A percentile compares a stretch with the other conserved stretches of the same genome.
phyloP scores from a whole-genome alignment of 805 yeast species.

The Starmerella sirachaensis region DNA sequence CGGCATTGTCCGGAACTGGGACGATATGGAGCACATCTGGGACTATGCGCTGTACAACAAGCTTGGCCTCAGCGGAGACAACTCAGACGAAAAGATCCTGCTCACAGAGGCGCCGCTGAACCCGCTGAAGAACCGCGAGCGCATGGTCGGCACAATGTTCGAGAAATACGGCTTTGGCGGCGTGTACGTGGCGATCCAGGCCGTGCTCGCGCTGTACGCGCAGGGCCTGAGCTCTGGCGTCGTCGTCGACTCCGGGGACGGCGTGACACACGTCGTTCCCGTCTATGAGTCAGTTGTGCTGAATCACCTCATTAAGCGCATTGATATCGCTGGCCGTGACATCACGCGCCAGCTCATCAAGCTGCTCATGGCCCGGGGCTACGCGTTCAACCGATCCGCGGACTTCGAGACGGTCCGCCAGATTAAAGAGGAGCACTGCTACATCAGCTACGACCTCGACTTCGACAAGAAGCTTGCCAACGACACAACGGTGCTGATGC shows the following conservation, averaged over 20 bases:
- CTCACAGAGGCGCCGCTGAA: conserved; percentile 98
- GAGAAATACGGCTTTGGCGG: conserved; percentile 85
- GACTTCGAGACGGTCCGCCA: conserved; percentile 98
- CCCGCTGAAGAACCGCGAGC: conserved; percentile 78
- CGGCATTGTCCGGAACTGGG: conserved; percentile 96
- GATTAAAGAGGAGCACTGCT: conserved; percentile 90
- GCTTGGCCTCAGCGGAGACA: conserved; percentile 58
- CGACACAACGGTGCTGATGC: conserved; percentile 92
- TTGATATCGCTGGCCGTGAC: conserved; percentile 97
- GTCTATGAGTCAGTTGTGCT: conserved; percentile 96
- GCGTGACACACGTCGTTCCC: conserved; percentile 96
- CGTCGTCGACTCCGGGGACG: conserved; percentile 97
- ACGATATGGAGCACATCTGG: conserved; percentile 97
- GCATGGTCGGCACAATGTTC: conserved; percentile 86
- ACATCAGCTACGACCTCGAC: conserved; percentile 87
- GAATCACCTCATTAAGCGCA: conserved; percentile 79
- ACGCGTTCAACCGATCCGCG: conserved; percentile 95
- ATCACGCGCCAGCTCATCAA: conserved; percentile 93
- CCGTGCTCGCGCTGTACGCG: conserved; percentile 94
- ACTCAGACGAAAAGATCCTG: conserved; percentile 64
- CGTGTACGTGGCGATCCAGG: conserved; percentile 91
- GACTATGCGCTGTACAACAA: conserved; percentile 91
- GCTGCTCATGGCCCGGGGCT: conserved; percentile 84
- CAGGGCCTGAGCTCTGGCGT: conserved; percentile 96
- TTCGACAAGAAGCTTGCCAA: conserved; percentile 76